These are phyloP conservation scores for Apiotrichum gamsii DNA, from an alignment of 1,284 basidiomycete species.

Conservation along the genomic window DNA sequence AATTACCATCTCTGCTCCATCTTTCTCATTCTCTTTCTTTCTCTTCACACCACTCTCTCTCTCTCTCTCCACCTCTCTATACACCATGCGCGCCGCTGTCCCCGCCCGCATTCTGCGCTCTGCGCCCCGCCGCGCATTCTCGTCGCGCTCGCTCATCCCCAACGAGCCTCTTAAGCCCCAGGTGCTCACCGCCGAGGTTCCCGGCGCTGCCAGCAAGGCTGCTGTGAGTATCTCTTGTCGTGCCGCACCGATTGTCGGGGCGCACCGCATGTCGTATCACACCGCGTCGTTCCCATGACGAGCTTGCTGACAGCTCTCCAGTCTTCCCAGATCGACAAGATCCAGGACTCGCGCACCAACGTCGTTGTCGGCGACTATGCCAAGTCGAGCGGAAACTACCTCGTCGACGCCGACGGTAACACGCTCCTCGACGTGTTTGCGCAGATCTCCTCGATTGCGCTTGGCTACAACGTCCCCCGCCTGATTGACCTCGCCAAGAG, in stretches of 20 bases:
- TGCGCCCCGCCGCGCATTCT: constrained; percentile 17
- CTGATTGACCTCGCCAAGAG: constrained; percentile 46
- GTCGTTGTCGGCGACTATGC: constrained; percentile 21
- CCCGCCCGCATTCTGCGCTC: constrained; percentile 4
- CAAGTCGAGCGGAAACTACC: constrained; percentile 47
- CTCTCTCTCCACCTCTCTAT: background rate
- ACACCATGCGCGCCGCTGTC: constrained; percentile 6
- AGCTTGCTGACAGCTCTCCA: constrained; percentile 6
- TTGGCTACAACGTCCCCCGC: constrained; percentile 52
- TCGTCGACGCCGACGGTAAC: constrained; percentile 55
- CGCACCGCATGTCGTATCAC: background rate
- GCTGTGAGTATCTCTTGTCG: constrained; percentile 13
- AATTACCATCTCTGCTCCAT: background rate
- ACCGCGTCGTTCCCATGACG: background rate
- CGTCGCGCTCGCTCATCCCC: constrained; percentile 22
- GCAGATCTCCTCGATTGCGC: constrained; percentile 50
- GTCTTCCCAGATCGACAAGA: constrained; percentile 22
- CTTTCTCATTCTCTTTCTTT: background rate
- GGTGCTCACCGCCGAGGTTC: constrained; percentile 20
- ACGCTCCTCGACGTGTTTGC: constrained; percentile 53
- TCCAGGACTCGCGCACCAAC: constrained; percentile 23
- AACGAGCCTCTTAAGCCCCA: constrained; percentile 22
- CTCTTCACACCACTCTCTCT: background rate
- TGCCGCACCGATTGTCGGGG: background rate
- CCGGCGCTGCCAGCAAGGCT: constrained; percentile 23